A percentile compares a stretch with the other conserved stretches of the same genome.
These are phyloP conservation scores for Peterozyma toletana DNA, from an alignment of 805 yeast species.

Conservation along the genomic window DNA sequence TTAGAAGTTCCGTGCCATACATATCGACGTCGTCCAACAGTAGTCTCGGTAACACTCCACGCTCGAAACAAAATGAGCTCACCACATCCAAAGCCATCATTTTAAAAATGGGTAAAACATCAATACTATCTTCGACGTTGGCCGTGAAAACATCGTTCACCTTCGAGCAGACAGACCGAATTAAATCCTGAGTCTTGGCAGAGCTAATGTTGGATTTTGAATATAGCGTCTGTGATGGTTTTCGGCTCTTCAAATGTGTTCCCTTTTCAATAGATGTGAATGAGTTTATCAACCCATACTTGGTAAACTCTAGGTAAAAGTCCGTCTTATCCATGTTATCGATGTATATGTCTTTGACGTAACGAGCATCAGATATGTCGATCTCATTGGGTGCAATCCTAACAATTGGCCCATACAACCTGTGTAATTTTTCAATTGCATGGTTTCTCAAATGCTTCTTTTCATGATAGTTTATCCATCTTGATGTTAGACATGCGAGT, in stretches of 20 bases:
- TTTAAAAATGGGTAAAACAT: constrained; percentile 56
- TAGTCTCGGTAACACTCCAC: constrained; percentile 31
- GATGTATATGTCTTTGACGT: constrained; percentile 48
- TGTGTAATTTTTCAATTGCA: constrained; percentile 43
- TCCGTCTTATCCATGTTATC: constrained; percentile 47
- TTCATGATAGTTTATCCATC: constrained; percentile 32
- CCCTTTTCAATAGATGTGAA: constrained; percentile 46
- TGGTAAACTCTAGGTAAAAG: constrained; percentile 54
- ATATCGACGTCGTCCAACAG: constrained; percentile 30
- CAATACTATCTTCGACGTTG: constrained; percentile 26
- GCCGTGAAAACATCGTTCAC: constrained; percentile 16
- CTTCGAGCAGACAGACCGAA: constrained; percentile 24
- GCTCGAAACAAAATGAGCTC: constrained; percentile 53
- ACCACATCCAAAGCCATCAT: constrained; percentile 68
- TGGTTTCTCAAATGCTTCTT: constrained; percentile 42
- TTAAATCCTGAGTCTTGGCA: constrained; percentile 21
- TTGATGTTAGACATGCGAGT: constrained; percentile 35
- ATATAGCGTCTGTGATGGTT: constrained; percentile 32
- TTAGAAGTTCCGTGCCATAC: constrained; percentile 33
- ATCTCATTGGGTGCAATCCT: constrained; percentile 56
- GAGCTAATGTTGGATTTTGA: constrained; percentile 34
- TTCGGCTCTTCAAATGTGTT: constrained; percentile 36
- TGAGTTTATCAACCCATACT: constrained; percentile 51
- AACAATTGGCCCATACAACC: constrained; percentile 54
- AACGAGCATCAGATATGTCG: constrained; percentile 45